These are phyloP conservation scores for Cyberlindnera meyerae DNA, from an alignment of 805 yeast genomes.

Conservation along the genomic window DNA sequence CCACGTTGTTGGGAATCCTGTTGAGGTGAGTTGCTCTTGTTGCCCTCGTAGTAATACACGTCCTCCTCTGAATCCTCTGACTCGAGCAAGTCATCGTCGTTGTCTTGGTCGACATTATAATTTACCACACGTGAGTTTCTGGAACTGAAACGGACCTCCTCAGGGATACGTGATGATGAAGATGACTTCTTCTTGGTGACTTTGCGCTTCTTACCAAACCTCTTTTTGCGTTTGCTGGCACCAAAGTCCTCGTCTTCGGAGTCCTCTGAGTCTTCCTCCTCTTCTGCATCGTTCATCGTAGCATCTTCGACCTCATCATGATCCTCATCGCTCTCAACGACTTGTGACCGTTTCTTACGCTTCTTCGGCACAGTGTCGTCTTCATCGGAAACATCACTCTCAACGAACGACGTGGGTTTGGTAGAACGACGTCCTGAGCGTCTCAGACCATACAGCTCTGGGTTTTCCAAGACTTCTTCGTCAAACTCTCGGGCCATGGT, in stretches of 20 bases:
- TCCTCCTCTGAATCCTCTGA: conserved; percentile 24
- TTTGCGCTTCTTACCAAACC: conserved; percentile 22
- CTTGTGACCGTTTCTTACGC: conserved; percentile 24
- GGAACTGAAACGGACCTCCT: conserved; percentile 72
- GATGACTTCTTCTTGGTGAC: conserved; percentile 19
- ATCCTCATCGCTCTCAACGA: conserved; percentile 6
- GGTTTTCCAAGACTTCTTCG: conserved; percentile 59
- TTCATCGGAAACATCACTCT: conserved; percentile 26
- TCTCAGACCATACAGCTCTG: conserved; percentile 80
- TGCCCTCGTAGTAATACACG: conserved; percentile 21
- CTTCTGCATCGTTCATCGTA: conserved; percentile 28
- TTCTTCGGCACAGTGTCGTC: conserved; percentile 20
- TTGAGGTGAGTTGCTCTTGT: conserved; percentile 21
- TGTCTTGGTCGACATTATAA: conserved; percentile 66
- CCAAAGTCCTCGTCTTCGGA: conserved; percentile 37
- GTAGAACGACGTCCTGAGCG: conserved; percentile 53
- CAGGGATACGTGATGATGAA: conserved; percentile 15
- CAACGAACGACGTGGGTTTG: conserved; percentile 16
- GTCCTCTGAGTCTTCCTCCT: conserved; percentile 29
- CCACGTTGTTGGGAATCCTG: conserved; percentile 24
- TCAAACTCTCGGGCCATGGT: conserved; percentile 32
- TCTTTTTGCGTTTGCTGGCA: conserved; percentile 25
- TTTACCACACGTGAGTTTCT: conserved; percentile 63
- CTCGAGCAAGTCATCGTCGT: conserved; percentile 39
- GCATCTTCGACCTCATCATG: conserved; percentile 26